Evolutionary conservation across 1,284 basidiomycete species (phyloP).

Genomic region (Dichomitus squalens): DNA sequence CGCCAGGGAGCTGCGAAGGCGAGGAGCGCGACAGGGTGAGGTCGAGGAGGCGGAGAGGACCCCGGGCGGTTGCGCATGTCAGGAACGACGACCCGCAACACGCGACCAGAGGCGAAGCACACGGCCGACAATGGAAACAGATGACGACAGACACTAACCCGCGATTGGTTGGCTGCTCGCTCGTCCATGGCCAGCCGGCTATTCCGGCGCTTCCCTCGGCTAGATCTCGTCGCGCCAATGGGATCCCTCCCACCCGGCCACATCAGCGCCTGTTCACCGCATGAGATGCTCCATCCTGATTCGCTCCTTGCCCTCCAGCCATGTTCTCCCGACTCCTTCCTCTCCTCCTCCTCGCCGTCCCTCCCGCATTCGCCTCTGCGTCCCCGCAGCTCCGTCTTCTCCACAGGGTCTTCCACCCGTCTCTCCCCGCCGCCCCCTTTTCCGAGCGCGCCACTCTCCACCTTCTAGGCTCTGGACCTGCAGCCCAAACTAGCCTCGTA

Average conservation of each 20-base stretch:
- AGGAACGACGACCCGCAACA: slow-evolving; percentile 4
- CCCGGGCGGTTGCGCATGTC: too few relatives aligned
- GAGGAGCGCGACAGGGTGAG: not conserved
- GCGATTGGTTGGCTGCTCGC: not conserved
- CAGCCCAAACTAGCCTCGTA: slow-evolving; percentile 26
- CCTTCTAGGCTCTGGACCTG: slow-evolving; percentile 31
- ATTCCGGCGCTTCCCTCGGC: not conserved
- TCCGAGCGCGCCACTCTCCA: slow-evolving; percentile 36
- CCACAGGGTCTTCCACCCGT: slow-evolving; percentile 45
- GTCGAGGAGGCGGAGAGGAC: slow-evolving; percentile 3
- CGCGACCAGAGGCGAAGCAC: slow-evolving; percentile 7
- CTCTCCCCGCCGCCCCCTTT: slow-evolving; percentile 35
- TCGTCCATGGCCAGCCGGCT: too few relatives aligned
- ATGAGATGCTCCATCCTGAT: slow-evolving; percentile 12
- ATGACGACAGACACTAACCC: slow-evolving; percentile 13
- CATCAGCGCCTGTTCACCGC: slow-evolving; percentile 7
- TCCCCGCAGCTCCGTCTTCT: slow-evolving; percentile 33
- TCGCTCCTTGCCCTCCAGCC: slow-evolving; percentile 14
- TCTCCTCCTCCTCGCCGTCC: slow-evolving; percentile 22
- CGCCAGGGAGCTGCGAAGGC: not conserved
- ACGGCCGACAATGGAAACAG: not conserved
- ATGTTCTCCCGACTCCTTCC: slow-evolving; percentile 26
- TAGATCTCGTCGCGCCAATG: slow-evolving; percentile 7
- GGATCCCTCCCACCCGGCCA: not conserved
- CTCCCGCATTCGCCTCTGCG: slow-evolving; percentile 19